Percentiles rank a stretch among this genome's conserved stretches.
Conservation (phyloP, 257 asterid genomes). For the Solanum rostratum region DNA sequence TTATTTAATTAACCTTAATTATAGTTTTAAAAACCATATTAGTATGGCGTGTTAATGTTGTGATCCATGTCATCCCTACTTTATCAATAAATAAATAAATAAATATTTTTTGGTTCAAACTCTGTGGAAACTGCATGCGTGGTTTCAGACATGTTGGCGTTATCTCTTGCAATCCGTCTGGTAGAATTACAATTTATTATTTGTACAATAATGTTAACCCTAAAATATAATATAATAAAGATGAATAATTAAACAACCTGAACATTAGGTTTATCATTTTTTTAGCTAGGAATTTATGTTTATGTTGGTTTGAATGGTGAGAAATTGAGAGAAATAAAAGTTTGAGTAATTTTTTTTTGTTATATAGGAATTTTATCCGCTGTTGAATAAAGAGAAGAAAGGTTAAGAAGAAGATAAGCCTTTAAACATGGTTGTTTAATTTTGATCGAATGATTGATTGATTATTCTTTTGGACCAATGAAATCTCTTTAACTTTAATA, state of each 20-base stretch:
- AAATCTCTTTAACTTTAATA: neutral
- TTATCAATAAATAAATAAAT: neutral
- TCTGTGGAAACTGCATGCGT: neutral
- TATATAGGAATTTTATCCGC: neutral
- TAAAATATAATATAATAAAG: neutral
- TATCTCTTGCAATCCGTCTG: neutral
- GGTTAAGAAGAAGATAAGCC: neutral
- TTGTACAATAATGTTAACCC: neutral
- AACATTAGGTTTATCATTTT: neutral
- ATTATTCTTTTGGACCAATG: neutral
- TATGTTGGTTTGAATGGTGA: neutral
- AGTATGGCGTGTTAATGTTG: neutral
- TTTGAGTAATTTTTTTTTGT: too few species aligned
- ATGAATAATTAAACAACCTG: neutral
- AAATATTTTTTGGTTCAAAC: neutral
- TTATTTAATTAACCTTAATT: neutral
- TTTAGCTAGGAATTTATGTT: too few species aligned
- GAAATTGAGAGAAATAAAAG: neutral
- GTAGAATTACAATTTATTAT: neutral
- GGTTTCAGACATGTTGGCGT: slow-evolving; percentile 1
- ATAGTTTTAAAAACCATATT: neutral
- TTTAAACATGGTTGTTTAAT: neutral
- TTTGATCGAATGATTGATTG: neutral
- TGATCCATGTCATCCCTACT: neutral
- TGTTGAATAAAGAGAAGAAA: neutral